These are phyloP conservation scores for Coleophoma cylindrospora DNA, from an alignment of 2,329 filamentous ascomycete species.

Conservation along the genomic window DNA sequence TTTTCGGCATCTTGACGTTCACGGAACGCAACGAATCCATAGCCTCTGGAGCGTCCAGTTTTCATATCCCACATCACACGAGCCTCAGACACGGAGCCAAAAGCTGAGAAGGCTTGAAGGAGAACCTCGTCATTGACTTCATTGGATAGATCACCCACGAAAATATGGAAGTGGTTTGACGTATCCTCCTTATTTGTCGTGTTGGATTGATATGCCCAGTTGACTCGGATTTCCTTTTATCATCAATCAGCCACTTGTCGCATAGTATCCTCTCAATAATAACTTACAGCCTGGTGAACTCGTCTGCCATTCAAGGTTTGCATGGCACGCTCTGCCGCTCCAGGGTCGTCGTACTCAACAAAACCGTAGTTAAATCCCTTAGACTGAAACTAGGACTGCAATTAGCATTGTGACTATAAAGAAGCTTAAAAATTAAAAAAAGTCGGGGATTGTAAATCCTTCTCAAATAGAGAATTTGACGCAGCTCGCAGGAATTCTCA, in stretches of 20 bases:
- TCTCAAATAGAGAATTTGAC: slow-evolving; percentile 15
- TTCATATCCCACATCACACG: slow-evolving; percentile 99
- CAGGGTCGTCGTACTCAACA: slow-evolving; percentile 96
- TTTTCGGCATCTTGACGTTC: slow-evolving; percentile 93
- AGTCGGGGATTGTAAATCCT: slow-evolving; percentile 15
- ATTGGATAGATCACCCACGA: slow-evolving; percentile 95
- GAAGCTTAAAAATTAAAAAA: slow-evolving; percentile 17
- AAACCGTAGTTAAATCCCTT: slow-evolving; percentile 99
- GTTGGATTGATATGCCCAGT: slow-evolving; percentile 99
- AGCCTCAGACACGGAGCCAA: slow-evolving; percentile 92
- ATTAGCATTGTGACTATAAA: slow-evolving; percentile 22
- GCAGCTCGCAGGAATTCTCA: slow-evolving; percentile 12
- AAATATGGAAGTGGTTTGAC: slow-evolving; percentile 97
- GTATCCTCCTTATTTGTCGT: slow-evolving; percentile 93
- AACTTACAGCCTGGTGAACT: slow-evolving; percentile 86
- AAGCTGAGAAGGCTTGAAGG: slow-evolving; percentile 89
- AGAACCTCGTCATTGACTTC: slow-evolving; percentile 98
- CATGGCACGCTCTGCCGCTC: slow-evolving; percentile 95
- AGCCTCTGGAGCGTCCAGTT: slow-evolving; percentile 93
- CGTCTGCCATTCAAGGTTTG: slow-evolving; percentile 90
- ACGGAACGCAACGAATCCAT: slow-evolving; percentile 96
- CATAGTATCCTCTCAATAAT: background rate
- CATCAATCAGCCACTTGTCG: slow-evolving; percentile 20
- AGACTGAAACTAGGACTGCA: slow-evolving; percentile 50
- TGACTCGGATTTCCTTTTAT: slow-evolving; percentile 88